phyloP scores from a whole-genome alignment of 2,329 filamentous ascomycete species.

The Ophiostoma triangulosporum region DNA sequence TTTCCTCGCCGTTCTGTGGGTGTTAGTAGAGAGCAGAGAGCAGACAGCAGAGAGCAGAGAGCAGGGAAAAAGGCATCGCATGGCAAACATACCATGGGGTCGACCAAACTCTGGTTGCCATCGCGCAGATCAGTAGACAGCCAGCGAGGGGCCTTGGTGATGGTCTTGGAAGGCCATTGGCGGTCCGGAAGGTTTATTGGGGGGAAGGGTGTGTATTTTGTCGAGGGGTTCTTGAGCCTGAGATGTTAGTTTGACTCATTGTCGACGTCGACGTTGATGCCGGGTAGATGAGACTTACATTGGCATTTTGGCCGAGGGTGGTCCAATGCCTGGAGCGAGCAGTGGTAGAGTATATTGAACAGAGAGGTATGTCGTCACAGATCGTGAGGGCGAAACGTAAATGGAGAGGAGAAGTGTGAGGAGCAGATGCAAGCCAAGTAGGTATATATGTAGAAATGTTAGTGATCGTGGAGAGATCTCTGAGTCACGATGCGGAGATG shows the following conservation, averaged over 20 bases:
- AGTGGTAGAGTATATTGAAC: neutral
- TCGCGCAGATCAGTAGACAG: conserved; percentile 79
- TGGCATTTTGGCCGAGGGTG: conserved; percentile 4
- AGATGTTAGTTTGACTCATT: neutral
- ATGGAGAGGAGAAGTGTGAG: neutral
- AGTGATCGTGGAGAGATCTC: neutral
- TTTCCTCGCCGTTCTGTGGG: conserved; percentile 75
- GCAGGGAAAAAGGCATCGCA: neutral
- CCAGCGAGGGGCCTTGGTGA: conserved; percentile 82
- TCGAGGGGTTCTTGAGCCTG: conserved; percentile 63
- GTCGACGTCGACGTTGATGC: neutral
- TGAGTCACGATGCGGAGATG: conserved; percentile 7
- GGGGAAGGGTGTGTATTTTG: conserved; percentile 61
- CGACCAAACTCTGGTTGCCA: conserved; percentile 84
- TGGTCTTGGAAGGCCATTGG: conserved; percentile 71
- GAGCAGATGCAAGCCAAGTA: too few relatives aligned
- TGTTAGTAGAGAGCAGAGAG: neutral
- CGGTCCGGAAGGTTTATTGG: conserved; percentile 54
- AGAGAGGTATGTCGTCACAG: conserved; percentile 1
- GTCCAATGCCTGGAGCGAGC: neutral
- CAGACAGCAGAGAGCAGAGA: neutral
- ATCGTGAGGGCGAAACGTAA: neutral
- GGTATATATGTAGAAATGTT: too few relatives aligned
- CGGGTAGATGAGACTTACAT: conserved; percentile 7
- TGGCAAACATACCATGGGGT: conserved; percentile 65